These are phyloP conservation scores for Metarhizium humberi DNA, from an alignment of 2,329 filamentous ascomycete genomes.

Conservation along the genomic window DNA sequence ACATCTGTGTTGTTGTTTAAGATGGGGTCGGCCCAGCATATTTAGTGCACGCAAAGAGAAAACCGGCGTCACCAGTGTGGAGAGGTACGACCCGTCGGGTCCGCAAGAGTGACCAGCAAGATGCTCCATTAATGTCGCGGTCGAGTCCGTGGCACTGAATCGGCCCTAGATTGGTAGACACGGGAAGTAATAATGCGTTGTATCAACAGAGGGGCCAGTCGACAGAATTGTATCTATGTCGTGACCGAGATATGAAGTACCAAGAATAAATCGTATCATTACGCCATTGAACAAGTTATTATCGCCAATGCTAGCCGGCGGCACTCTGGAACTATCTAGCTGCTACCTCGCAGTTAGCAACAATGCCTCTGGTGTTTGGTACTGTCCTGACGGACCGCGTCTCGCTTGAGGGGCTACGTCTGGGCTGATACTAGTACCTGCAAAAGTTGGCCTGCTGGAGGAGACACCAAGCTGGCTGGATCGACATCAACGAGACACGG, in stretches of 20 bases:
- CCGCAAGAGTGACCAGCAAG: not conserved
- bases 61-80: not conserved
- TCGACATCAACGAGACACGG: slow-evolving; percentile 20
- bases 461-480: slow-evolving; percentile 7
- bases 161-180: not conserved
- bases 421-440: too few relatives aligned
- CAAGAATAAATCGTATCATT: too few relatives aligned
- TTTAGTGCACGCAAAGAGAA: not conserved
- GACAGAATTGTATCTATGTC: not conserved
- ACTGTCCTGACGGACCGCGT: too few relatives aligned
- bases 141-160: not conserved
- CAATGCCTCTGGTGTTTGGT: too few relatives aligned
- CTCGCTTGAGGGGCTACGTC: too few relatives aligned
- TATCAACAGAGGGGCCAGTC: not conserved
- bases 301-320: too few relatives aligned
- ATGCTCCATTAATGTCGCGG: not conserved
- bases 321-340: too few relatives aligned
- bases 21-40: not conserved
- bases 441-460: too few relatives aligned
- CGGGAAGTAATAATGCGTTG: not conserved
- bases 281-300: too few relatives aligned
- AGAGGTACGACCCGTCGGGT: slow-evolving; percentile 1
- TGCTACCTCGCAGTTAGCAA: too few relatives aligned
- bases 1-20: not conserved
- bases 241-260: not conserved